Evolutionary conservation across 495 filamentous ascomycete species (phyloP).

Genomic region (Letharia columbiana): DNA sequence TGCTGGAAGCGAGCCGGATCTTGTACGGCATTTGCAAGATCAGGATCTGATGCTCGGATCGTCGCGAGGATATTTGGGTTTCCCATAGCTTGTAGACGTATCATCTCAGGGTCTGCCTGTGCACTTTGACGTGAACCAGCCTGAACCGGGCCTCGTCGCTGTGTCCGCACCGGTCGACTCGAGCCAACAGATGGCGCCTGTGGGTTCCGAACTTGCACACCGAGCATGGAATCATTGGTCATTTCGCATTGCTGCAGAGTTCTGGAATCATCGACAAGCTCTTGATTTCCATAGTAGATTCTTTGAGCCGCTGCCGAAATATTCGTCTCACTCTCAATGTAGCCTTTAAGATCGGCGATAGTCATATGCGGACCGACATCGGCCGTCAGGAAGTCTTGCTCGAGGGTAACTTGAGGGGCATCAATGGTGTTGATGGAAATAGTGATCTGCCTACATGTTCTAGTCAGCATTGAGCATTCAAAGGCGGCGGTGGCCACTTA

Average conservation of each 20-base stretch:
- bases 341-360: constrained; percentile 76
- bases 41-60: constrained; percentile 59
- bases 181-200: constrained; percentile 11
- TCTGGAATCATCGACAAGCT: constrained; percentile 65
- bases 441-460: constrained; percentile 61
- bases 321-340: constrained; percentile 58
- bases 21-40: constrained; percentile 68
- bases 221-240: constrained; percentile 85
- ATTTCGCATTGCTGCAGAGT: constrained; percentile 78
- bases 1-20: constrained; percentile 67
- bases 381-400: constrained; percentile 72
- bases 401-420: constrained; percentile 53
- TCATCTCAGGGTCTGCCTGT: constrained; percentile 64
- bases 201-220: constrained; percentile 56
- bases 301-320: constrained; percentile 41
- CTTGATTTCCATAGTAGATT: constrained; percentile 82
- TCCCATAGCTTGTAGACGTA: constrained; percentile 73
- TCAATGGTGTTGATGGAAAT: constrained; percentile 60
- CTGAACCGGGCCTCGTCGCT: constrained; percentile 15
- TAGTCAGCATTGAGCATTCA: constrained; percentile 8
- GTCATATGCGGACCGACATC: constrained; percentile 79
- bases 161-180: constrained; percentile 11
- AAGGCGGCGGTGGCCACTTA: background rate
- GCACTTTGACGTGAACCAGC: constrained; percentile 28
- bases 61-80: constrained; percentile 63